A percentile compares a stretch with the other conserved stretches of the same genome.
These are phyloP conservation scores for Erodium trifolium DNA, from an alignment of 441 rosid genomes.

Conservation along the genomic window DNA sequence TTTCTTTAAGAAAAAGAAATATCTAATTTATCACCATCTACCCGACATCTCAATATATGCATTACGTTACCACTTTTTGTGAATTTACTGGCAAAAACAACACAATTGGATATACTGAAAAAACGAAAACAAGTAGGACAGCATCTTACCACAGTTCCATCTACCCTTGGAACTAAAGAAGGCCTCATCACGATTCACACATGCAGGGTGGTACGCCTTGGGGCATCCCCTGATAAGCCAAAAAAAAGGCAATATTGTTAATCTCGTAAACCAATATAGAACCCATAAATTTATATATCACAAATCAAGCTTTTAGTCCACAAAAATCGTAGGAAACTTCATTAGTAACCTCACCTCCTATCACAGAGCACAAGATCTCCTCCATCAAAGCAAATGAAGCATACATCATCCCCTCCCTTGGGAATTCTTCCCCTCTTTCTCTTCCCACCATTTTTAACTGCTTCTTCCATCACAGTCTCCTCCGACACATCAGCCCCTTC, in stretches of 20 bases:
- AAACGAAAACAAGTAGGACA: background rate
- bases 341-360: constrained; percentile 54
- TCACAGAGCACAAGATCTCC: constrained; percentile 93
- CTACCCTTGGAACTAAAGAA: constrained; percentile 81
- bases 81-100: background rate
- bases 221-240: constrained; percentile 75
- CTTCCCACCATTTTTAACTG: constrained; percentile 45
- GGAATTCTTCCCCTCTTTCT: constrained; percentile 59
- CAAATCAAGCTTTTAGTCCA: background rate
- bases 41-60: background rate
- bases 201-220: constrained; percentile 95
- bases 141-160: constrained; percentile 84
- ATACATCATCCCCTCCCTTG: constrained; percentile 85
- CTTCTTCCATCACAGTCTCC: constrained; percentile 39
- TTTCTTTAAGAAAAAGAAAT: too few species aligned
- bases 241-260: constrained; percentile 15
- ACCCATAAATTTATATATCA: background rate
- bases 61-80: background rate
- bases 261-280: constrained; percentile 8
- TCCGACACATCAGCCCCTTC: too few species aligned
- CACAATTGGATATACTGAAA: background rate
- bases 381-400: constrained; percentile 95
- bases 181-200: constrained; percentile 84
- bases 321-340: background rate
- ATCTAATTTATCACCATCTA: too few species aligned